Evolutionary conservation across 768 basidiomycete genomes (phyloP).

Genomic region (Suillus fuscotomentosus): DNA sequence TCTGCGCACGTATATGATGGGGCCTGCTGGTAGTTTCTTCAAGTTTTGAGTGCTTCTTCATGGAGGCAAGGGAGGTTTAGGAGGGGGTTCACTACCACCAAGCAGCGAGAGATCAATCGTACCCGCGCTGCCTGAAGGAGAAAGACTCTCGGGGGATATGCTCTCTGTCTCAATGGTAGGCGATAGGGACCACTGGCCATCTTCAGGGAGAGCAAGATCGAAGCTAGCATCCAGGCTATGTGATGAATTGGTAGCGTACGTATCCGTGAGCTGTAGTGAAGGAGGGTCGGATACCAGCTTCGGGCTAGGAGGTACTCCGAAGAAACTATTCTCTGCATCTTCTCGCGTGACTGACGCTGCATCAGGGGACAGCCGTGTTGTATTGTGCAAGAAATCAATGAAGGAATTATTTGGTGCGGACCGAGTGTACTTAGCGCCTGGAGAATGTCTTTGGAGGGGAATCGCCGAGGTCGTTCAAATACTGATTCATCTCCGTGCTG

Average conservation of each 20-base stretch:
- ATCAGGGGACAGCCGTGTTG: constrained; percentile 11
- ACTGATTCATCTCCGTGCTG: constrained; percentile 25
- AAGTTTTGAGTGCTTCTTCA: constrained; percentile 3
- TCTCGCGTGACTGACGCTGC: constrained; percentile 5
- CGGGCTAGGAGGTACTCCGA: constrained; percentile 29
- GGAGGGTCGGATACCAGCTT: background rate
- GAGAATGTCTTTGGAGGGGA: constrained; percentile 16
- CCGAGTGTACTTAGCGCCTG: constrained; percentile 5
- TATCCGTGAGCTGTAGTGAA: background rate
- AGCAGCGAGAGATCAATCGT: constrained; percentile 34
- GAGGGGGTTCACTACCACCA: constrained; percentile 11
- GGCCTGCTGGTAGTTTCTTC: constrained; percentile 19
- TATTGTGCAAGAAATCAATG: constrained; percentile 5
- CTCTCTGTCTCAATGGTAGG: background rate
- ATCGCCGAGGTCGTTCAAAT: constrained; percentile 24
- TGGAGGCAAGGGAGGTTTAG: too few relatives aligned
- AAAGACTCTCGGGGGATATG: background rate
- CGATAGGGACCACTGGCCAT: background rate
- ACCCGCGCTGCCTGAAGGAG: constrained; percentile 4
- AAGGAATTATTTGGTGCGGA: constrained; percentile 9
- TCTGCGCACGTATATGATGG: constrained; percentile 30
- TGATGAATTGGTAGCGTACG: background rate
- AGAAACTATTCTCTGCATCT: constrained; percentile 17
- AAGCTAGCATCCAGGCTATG: constrained; percentile 3
- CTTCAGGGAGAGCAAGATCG: constrained; percentile 12